A percentile compares a stretch with the other conserved stretches of the same genome.
These are phyloP conservation scores for Aspergillus puulaauensis DNA, from an alignment of 2,329 filamentous ascomycete species.

Conservation along the genomic window DNA sequence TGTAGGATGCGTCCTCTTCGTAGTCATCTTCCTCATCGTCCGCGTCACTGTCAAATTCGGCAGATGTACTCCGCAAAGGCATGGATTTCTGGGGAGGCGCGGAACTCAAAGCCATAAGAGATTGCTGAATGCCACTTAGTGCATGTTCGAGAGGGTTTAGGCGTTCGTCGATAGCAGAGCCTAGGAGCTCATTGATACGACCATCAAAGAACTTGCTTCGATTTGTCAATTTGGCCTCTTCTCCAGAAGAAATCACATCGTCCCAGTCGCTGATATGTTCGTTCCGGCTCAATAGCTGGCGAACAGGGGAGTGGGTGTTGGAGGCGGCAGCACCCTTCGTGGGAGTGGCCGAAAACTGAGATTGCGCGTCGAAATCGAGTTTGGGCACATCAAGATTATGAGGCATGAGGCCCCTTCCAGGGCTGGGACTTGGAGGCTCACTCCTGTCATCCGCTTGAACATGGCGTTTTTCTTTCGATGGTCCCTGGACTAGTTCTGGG, in stretches of 20 bases:
- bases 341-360: conserved; percentile 55
- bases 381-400: conserved; percentile 48
- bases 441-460: conserved; percentile 58
- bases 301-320: conserved; percentile 55
- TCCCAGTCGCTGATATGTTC: conserved; percentile 88
- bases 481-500: conserved; percentile 43
- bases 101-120: conserved; percentile 59
- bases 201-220: conserved; percentile 87
- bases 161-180: conserved; percentile 70
- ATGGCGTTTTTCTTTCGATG: conserved; percentile 55
- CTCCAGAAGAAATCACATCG: conserved; percentile 75
- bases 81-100: conserved; percentile 56
- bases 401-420: conserved; percentile 53
- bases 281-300: conserved; percentile 60
- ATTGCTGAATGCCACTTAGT: conserved; percentile 73
- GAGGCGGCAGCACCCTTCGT: conserved; percentile 65
- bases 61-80: conserved; percentile 66
- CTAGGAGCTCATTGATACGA: conserved; percentile 84
- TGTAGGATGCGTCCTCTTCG: conserved; percentile 53
- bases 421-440: conserved; percentile 72
- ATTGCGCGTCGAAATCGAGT: conserved; percentile 34
- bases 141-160: conserved; percentile 78
- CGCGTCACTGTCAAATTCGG: conserved; percentile 81
- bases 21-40: conserved; percentile 86
- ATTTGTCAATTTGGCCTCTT: conserved; percentile 78